These are phyloP conservation scores for Pugionium cornutum DNA, from an alignment of 345 rosid species.

Conservation along the genomic window DNA sequence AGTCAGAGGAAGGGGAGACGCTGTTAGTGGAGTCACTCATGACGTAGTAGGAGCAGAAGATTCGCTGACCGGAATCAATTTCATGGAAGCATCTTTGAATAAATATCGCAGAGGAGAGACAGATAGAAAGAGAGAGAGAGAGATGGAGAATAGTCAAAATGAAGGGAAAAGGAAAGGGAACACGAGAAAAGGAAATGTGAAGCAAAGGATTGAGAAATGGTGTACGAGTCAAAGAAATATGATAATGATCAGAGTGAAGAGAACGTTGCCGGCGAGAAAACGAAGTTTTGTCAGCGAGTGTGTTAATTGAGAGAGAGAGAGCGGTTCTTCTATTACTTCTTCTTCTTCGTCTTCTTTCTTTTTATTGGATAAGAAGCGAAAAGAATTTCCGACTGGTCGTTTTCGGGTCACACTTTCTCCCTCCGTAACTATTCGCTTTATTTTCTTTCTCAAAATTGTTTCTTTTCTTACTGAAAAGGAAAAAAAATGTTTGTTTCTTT, in stretches of 20 bases:
- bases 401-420: constrained; percentile 25
- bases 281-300: constrained; percentile 18
- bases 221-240: constrained; percentile 5
- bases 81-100: constrained; percentile 36
- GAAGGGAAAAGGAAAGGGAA: constrained; percentile 19
- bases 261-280: constrained; percentile 14
- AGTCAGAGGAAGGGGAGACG: constrained; percentile 58
- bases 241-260: constrained; percentile 9
- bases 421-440: constrained; percentile 23
- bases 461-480: neutral
- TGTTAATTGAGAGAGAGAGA: neutral
- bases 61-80: constrained; percentile 27
- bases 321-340: constrained; percentile 17
- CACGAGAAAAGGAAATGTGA: constrained; percentile 7
- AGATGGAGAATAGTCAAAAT: constrained; percentile 32
- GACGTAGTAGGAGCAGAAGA: constrained; percentile 28
- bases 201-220: constrained; percentile 19
- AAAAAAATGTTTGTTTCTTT: too few species aligned
- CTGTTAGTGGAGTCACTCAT: constrained; percentile 75
- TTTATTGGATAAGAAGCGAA: constrained; percentile 33
- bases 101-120: constrained; percentile 15
- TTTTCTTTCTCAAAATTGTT: constrained; percentile 17
- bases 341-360: neutral
- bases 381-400: constrained; percentile 30
- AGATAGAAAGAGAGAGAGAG: constrained; percentile 19